Evolutionary conservation across 2,329 filamentous ascomycete species (phyloP).

Genomic region (Xylariaceae sp.): DNA sequence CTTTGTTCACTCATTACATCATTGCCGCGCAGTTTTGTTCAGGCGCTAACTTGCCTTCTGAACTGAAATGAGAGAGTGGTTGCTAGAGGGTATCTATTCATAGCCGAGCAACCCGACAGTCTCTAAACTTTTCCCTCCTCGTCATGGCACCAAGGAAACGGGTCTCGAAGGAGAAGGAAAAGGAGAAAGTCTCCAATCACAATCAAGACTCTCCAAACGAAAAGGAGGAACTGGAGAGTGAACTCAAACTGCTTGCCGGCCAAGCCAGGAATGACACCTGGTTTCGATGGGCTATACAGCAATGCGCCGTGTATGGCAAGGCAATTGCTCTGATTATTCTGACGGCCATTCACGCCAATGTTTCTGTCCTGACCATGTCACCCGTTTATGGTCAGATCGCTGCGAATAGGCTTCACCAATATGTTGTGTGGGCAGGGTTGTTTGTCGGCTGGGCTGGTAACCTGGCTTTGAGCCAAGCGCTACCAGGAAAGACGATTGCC

Average conservation of each 20-base stretch:
- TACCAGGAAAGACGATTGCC: constrained; percentile 44
- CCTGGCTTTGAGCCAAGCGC: constrained; percentile 44
- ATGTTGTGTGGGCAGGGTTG: constrained; percentile 58
- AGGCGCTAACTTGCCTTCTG: neutral
- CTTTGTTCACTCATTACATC: constrained; percentile 6
- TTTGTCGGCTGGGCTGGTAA: constrained; percentile 69
- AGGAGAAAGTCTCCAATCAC: constrained; percentile 25
- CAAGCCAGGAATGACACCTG: constrained; percentile 31
- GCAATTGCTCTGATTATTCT: constrained; percentile 46
- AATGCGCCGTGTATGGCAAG: constrained; percentile 39
- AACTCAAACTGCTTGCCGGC: constrained; percentile 46
- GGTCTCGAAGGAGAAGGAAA: constrained; percentile 23
- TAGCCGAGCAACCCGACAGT: constrained; percentile 1
- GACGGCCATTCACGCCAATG: constrained; percentile 59
- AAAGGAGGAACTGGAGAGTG: constrained; percentile 48
- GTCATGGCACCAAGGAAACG: constrained; percentile 30
- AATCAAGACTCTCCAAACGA: constrained; percentile 37
- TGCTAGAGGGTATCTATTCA: neutral
- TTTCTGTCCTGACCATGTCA: constrained; percentile 70
- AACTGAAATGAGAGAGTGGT: constrained; percentile 3
- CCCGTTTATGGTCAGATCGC: constrained; percentile 87
- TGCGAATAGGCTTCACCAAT: constrained; percentile 63
- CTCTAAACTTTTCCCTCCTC: neutral
- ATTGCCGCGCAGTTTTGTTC: neutral
- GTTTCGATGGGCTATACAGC: constrained; percentile 33